phyloP scores from a whole-genome alignment of 345 rosid species.

The Citrus trifoliata region DNA sequence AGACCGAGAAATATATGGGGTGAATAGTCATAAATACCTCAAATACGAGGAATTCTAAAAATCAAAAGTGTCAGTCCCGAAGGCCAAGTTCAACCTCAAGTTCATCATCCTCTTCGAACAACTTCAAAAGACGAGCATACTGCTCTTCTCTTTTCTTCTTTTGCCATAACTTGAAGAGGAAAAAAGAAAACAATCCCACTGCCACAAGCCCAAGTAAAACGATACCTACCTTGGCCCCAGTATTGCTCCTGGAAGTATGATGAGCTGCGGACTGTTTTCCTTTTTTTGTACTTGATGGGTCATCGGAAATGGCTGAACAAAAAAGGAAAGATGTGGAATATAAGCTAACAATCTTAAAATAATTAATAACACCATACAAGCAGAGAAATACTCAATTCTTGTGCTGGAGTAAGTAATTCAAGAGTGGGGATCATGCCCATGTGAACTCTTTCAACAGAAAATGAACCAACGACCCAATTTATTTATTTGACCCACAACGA shows the following conservation, averaged over 20 bases:
- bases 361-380: neutral
- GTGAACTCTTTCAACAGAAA: neutral
- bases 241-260: constrained; percentile 38
- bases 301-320: constrained; percentile 53
- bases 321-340: neutral
- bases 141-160: constrained; percentile 98
- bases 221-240: constrained; percentile 49
- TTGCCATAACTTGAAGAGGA: constrained; percentile 86
- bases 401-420: neutral
- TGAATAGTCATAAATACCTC: constrained; percentile 25
- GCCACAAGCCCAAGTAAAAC: constrained; percentile 48
- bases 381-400: neutral
- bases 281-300: constrained; percentile 37
- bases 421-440: neutral
- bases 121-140: constrained; percentile 85
- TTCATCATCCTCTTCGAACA: constrained; percentile 98
- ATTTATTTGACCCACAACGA: neutral
- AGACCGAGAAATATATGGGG: neutral
- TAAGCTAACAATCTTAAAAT: neutral
- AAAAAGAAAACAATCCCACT: constrained; percentile 50
- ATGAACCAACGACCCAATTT: neutral
- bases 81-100: constrained; percentile 97
- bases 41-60: constrained; percentile 12
- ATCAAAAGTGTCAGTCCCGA: constrained; percentile 50
- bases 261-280: constrained; percentile 35